These are phyloP conservation scores for Scleroderma citrinum DNA, from an alignment of 768 basidiomycete species.

Conservation along the genomic window DNA sequence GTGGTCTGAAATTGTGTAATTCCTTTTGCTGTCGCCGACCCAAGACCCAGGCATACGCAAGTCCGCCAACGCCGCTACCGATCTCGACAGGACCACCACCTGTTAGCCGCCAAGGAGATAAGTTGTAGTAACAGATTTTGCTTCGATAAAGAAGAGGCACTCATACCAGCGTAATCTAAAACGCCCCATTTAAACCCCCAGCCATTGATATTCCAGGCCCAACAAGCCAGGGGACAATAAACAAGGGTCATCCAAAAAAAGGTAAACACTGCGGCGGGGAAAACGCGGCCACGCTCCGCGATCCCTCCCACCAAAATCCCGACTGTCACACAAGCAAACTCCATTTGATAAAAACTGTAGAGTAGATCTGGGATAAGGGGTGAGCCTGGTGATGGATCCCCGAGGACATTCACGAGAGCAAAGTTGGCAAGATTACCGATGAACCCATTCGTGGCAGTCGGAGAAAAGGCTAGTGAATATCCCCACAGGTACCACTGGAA, in stretches of 20 bases:
- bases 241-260: slow-evolving; percentile 86
- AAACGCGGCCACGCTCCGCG: slow-evolving; percentile 80
- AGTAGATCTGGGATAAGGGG: slow-evolving; percentile 76
- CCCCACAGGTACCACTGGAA: slow-evolving; percentile 83
- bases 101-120: slow-evolving; percentile 18
- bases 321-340: slow-evolving; percentile 78
- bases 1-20: slow-evolving; percentile 75
- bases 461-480: slow-evolving; percentile 81
- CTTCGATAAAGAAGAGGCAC: slow-evolving; percentile 3
- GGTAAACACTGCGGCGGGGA: slow-evolving; percentile 74
- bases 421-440: slow-evolving; percentile 80
- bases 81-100: slow-evolving; percentile 89
- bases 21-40: slow-evolving; percentile 73
- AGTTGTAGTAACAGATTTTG: neutral
- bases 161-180: slow-evolving; percentile 79
- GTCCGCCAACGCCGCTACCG: slow-evolving; percentile 75
- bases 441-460: slow-evolving; percentile 65
- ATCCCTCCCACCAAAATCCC: slow-evolving; percentile 73
- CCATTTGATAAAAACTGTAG: slow-evolving; percentile 85
- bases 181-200: slow-evolving; percentile 86
- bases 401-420: slow-evolving; percentile 67
- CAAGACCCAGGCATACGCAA: slow-evolving; percentile 84
- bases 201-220: slow-evolving; percentile 76
- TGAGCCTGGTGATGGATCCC: slow-evolving; percentile 69
- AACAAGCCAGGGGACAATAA: slow-evolving; percentile 83